Base-by-base conservation (phyloP, 1,284 basidiomycete genomes). In the Microbotryum silenes-acaulis region DNA sequence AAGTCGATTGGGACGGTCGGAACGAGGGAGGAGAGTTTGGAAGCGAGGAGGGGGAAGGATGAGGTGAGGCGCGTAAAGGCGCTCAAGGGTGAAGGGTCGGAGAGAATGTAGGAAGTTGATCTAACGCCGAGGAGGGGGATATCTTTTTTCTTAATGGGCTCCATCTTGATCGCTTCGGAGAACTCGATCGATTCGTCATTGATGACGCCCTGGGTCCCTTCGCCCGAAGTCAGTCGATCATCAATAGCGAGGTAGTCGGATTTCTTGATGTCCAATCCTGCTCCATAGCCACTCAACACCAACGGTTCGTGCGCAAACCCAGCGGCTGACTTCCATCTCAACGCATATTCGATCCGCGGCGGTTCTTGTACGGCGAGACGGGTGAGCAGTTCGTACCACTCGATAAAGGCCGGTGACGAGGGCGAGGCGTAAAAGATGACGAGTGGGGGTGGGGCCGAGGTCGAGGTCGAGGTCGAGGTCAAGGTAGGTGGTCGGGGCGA, bases 171-270 rank as follows among this genome's bases (percentile, higher is more conserved):
- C n/a, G 48, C 12, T 12, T 56, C 45, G 7, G 57, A 47, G 23
- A 54, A 57, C 25, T 62, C 42, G 9, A 55, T 51, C 4, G 16
- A 14, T 12, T 42, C 37, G 37, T 42, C 37, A 42, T 14, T 12
- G 16, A 42, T 51, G 9, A 0, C 48, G 9, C 21, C 54, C 9
- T 4, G 55, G 51, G 29, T 52, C 2, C 33, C 46, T 18, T 23
- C 50, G 44, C 27, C 29, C 21, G 21, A 55, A 3, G 67, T 27
- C 12, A 68, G 61, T 54, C 92, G 79, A 74, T 97, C 92, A 73
- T 97, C 92, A 4, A 97, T 79, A 3, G 89, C 91, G 18, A 97
- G 82, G 73, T 98, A 98, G 74, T 98, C 94, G 78, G 85, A 97
- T 77, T 94, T 97, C 79, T 98, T 98, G 70, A 98, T 77, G 70